Evolutionary conservation across 2,329 filamentous ascomycete genomes (phyloP).

Genomic region (Microsporum audouinii): DNA sequence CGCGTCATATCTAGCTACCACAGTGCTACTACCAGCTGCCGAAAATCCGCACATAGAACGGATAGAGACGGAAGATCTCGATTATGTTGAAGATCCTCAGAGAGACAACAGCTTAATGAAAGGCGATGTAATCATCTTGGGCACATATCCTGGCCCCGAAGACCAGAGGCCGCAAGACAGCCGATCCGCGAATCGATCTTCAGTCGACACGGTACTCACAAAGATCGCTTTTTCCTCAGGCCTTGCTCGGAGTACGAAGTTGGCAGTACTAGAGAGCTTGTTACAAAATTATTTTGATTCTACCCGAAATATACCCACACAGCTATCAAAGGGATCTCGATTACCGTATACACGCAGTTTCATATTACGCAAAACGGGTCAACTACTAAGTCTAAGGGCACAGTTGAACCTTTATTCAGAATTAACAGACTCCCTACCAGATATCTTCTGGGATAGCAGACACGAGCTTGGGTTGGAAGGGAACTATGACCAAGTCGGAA

Average conservation of each 20-base stretch:
- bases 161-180: constrained; percentile 13
- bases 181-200: constrained; percentile 23
- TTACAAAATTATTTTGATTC: constrained; percentile 76
- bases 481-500: constrained; percentile 89
- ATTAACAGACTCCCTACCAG: constrained; percentile 84
- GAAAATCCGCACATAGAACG: constrained; percentile 59
- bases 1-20: constrained; percentile 57
- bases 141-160: constrained; percentile 48
- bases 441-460: constrained; percentile 90
- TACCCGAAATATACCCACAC: constrained; percentile 67
- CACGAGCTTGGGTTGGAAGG: constrained; percentile 83
- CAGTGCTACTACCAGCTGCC: constrained; percentile 63
- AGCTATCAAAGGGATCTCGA: constrained; percentile 57
- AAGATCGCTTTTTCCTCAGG: constrained; percentile 97
- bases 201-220: constrained; percentile 58
- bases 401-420: constrained; percentile 96
- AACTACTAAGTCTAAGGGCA: constrained; percentile 76
- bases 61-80: constrained; percentile 78
- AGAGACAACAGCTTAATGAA: constrained; percentile 66
- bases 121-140: constrained; percentile 80
- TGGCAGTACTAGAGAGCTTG: constrained; percentile 78
- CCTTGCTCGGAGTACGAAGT: constrained; percentile 80
- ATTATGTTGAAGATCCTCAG: constrained; percentile 65
- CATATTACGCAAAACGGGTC: constrained; percentile 85
- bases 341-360: constrained; percentile 59